These are phyloP conservation scores for Candida buenavistaensis DNA, from an alignment of 1,139 yeast genomes.

Conservation along the genomic window DNA sequence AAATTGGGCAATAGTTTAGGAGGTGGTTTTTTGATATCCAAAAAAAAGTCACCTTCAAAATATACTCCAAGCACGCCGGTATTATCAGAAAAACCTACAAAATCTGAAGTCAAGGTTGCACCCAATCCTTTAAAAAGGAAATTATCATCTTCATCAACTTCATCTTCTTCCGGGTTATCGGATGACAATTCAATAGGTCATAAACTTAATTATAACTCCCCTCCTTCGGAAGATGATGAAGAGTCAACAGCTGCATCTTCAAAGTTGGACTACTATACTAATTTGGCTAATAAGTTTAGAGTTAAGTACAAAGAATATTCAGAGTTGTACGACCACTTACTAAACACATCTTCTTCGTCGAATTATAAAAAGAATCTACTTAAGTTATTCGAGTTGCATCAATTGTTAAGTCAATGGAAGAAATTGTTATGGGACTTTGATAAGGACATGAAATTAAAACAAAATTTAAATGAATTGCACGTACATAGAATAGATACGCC, in stretches of 20 bases:
- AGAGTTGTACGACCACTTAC: slow-evolving; percentile 26
- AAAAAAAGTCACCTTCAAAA: slow-evolving; percentile 4
- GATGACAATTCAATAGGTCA: slow-evolving; percentile 18
- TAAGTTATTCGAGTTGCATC: slow-evolving; percentile 36
- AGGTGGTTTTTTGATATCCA: slow-evolving; percentile 18
- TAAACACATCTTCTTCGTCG: slow-evolving; percentile 11
- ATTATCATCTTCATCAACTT: slow-evolving; percentile 13
- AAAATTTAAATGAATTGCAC: slow-evolving; percentile 19
- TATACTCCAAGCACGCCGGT: no score
- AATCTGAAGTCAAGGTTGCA: no score
- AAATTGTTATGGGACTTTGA: slow-evolving; percentile 37
- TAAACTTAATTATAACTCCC: slow-evolving; percentile 24
- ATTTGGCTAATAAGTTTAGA: slow-evolving; percentile 38
- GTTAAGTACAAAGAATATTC: slow-evolving; percentile 41
- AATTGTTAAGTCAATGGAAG: slow-evolving; percentile 36
- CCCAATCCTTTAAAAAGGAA: slow-evolving; percentile 15
- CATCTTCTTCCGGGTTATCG: slow-evolving; percentile 16
- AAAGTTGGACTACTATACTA: slow-evolving; percentile 22
- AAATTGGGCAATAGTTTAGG: slow-evolving; percentile 14
- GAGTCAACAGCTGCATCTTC: slow-evolving; percentile 3
- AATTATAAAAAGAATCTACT: slow-evolving; percentile 21
- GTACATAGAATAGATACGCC: slow-evolving; percentile 2
- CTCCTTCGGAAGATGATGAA: slow-evolving; percentile 28
- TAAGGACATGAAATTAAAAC: slow-evolving; percentile 31
- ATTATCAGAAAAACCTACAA: no score